A percentile compares a stretch with the other conserved stretches of the same genome.
phyloP scores from a whole-genome alignment of 2,329 filamentous ascomycete species.

The Fusarium robinianum region DNA sequence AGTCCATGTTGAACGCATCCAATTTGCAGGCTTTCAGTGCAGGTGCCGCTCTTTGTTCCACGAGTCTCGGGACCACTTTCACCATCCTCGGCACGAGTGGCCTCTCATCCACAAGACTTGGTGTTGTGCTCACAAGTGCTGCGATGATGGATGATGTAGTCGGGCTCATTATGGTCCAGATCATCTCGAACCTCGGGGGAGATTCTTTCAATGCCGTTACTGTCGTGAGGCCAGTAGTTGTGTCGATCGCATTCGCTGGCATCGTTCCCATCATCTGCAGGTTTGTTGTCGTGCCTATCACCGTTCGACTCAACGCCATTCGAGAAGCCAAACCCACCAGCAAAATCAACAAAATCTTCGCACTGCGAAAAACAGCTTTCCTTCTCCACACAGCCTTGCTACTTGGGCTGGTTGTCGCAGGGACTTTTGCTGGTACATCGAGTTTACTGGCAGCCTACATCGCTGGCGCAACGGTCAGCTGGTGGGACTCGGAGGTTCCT shows the following conservation, averaged over 20 bases:
- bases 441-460: constrained; percentile 67
- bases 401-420: constrained; percentile 52
- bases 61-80: constrained; percentile 72
- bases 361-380: constrained; percentile 44
- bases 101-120: constrained; percentile 49
- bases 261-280: constrained; percentile 52
- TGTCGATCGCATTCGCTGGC: constrained; percentile 57
- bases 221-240: constrained; percentile 51
- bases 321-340: constrained; percentile 33
- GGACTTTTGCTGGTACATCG: constrained; percentile 65
- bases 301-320: constrained; percentile 40
- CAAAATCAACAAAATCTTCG: constrained; percentile 34
- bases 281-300: constrained; percentile 50
- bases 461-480: constrained; percentile 61
- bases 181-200: constrained; percentile 68
- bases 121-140: constrained; percentile 70
- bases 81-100: constrained; percentile 55
- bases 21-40: constrained; percentile 70
- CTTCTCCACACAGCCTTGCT: constrained; percentile 55
- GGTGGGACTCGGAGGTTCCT: constrained; percentile 56
- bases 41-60: constrained; percentile 74
- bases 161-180: constrained; percentile 75
- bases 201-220: constrained; percentile 38
- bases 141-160: constrained; percentile 85
- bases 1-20: constrained; percentile 53